phyloP scores from a whole-genome alignment of 1,284 basidiomycete species.

The Sporisorium graminicola region DNA sequence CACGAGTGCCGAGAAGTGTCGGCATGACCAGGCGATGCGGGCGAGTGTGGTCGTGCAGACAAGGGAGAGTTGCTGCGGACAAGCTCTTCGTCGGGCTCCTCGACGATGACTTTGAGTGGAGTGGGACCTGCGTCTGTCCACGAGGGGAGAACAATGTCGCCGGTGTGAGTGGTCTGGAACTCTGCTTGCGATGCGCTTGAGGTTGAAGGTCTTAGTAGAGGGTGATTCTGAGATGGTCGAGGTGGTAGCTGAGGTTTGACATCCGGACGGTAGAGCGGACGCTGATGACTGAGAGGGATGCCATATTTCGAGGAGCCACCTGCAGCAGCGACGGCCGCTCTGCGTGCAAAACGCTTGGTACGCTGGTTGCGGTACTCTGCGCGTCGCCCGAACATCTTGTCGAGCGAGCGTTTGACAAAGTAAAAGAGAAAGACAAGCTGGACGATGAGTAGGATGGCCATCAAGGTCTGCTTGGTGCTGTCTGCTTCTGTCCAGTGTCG shows the following conservation, averaged over 20 bases:
- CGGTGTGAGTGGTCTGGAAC: constrained; percentile 34
- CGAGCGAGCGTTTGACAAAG: constrained; percentile 44
- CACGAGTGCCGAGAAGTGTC: constrained; percentile 15
- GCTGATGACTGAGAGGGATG: constrained; percentile 47
- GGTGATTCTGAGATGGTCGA: constrained; percentile 34
- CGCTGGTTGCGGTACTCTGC: constrained; percentile 49
- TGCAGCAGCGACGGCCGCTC: constrained; percentile 44
- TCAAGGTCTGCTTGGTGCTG: constrained; percentile 50
- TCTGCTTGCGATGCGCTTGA: constrained; percentile 11
- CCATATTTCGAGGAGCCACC: constrained; percentile 35
- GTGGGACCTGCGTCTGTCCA: constrained; percentile 49
- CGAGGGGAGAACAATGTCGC: constrained; percentile 48
- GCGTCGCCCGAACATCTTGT: constrained; percentile 46
- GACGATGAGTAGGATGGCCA: constrained; percentile 45
- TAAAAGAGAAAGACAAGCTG: constrained; percentile 36
- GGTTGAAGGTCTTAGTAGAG: constrained; percentile 17
- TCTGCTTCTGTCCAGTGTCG: constrained; percentile 47
- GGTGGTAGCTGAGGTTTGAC: constrained; percentile 43
- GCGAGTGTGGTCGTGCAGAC: constrained; percentile 24
- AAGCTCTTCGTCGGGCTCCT: constrained; percentile 41
- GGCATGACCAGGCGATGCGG: constrained; percentile 6
- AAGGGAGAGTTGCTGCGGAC: constrained; percentile 26
- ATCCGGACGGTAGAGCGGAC: constrained; percentile 41
- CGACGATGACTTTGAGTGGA: constrained; percentile 49
- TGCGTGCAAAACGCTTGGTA: constrained; percentile 41